Percentiles rank a stretch among this genome's conserved stretches.
Evolutionary conservation across 345 rosid genomes (phyloP).

Genomic region (Brassica napus): Da-Ae NC_063442.1:39466501-39467000

Average conservation of each 20-base stretch:
- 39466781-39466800: neutral
- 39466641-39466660: neutral
- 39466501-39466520: neutral
- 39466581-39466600: neutral
- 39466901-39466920: neutral
- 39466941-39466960: neutral
- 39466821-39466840: no score
- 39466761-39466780: neutral
- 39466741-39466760: neutral
- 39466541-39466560: neutral
- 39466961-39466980: neutral
- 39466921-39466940: no score
- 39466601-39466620: neutral
- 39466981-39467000: neutral
- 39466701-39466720: neutral
- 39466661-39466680: neutral
- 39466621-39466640: neutral
- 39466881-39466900: neutral
- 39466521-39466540: slow-evolving; percentile 10
- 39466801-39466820: no score
- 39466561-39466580: neutral
- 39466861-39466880: no score
- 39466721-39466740: neutral
- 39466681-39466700: neutral
- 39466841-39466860: no score